phyloP scores from a whole-genome alignment of 2,329 filamentous ascomycete species.

The Aspergillus novoparasiticus region DNA sequence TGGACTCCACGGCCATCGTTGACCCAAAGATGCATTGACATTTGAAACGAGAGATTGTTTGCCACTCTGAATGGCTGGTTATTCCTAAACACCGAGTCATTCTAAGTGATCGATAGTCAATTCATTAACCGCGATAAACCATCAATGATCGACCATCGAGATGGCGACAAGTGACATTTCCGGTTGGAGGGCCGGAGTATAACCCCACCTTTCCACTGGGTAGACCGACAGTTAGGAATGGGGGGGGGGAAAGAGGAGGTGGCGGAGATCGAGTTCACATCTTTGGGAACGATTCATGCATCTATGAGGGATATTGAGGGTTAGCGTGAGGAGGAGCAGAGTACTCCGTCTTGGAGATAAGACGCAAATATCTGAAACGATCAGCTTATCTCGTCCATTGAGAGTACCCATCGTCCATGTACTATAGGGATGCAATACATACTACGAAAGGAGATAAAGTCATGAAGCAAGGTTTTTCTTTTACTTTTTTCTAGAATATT shows the following conservation, averaged over 20 bases:
- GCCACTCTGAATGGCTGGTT: neutral
- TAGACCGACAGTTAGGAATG: conserved; percentile 3
- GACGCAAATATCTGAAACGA: neutral
- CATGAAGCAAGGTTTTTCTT: neutral
- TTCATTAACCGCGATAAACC: neutral
- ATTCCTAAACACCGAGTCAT: neutral
- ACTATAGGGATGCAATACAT: too few species aligned
- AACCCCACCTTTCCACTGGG: neutral
- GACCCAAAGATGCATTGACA: neutral
- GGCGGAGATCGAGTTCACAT: conserved; percentile 7
- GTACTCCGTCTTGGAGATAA: conserved; percentile 5
- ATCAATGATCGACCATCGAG: neutral
- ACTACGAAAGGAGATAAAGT: neutral
- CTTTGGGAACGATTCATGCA: neutral
- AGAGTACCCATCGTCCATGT: neutral
- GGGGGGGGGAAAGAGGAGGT: neutral
- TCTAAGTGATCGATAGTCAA: neutral
- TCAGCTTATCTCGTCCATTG: neutral
- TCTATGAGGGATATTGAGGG: neutral
- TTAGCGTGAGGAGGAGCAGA: conserved; percentile 4
- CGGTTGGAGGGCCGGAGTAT: neutral
- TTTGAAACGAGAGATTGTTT: neutral
- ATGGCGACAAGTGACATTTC: neutral
- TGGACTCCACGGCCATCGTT: neutral
- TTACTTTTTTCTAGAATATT: neutral